Percentiles rank a stretch among this genome's conserved stretches.
These are phyloP conservation scores for Candida odintsovae DNA, from an alignment of 805 yeast genomes.

Conservation along the genomic window DNA sequence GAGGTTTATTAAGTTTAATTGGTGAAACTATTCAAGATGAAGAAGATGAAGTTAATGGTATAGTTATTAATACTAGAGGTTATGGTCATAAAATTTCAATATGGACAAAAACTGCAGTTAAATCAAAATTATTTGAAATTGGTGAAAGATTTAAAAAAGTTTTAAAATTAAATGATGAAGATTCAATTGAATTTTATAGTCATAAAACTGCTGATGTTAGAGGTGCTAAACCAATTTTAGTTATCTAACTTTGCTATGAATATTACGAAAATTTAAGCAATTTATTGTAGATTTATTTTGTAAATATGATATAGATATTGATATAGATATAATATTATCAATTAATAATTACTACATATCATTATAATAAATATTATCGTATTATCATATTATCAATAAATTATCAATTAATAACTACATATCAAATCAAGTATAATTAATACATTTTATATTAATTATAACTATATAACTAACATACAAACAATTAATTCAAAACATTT, in stretches of 20 bases:
- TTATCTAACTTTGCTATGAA: conserved; percentile 11
- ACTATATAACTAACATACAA: too few relatives aligned
- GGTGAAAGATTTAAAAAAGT: conserved; percentile 87
- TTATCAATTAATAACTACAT: too few relatives aligned
- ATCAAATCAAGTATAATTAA: too few relatives aligned
- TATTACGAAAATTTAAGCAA: background rate
- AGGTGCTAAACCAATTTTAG: conserved; percentile 24
- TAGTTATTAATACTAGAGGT: conserved; percentile 83
- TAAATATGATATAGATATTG: too few relatives aligned
- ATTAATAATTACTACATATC: too few relatives aligned
- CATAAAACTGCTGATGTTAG: conserved; percentile 35
- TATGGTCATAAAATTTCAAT: conserved; percentile 78
- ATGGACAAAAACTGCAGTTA: conserved; percentile 84
- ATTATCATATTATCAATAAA: too few relatives aligned
- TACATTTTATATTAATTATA: too few relatives aligned
- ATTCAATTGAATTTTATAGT: conserved; percentile 72
- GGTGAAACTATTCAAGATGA: conserved; percentile 90
- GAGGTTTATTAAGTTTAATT: conserved; percentile 81
- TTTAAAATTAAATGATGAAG: conserved; percentile 66
- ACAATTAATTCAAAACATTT: conserved; percentile 1
- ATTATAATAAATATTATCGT: too few relatives aligned
- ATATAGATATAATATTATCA: too few relatives aligned
- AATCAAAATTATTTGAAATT: conserved; percentile 58
- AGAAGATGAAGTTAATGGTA: conserved; percentile 85
- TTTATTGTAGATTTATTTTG: too few relatives aligned